These are phyloP conservation scores for Daldinia sp. DNA, from an alignment of 2,329 filamentous ascomycete species.

Conservation along the genomic window DNA sequence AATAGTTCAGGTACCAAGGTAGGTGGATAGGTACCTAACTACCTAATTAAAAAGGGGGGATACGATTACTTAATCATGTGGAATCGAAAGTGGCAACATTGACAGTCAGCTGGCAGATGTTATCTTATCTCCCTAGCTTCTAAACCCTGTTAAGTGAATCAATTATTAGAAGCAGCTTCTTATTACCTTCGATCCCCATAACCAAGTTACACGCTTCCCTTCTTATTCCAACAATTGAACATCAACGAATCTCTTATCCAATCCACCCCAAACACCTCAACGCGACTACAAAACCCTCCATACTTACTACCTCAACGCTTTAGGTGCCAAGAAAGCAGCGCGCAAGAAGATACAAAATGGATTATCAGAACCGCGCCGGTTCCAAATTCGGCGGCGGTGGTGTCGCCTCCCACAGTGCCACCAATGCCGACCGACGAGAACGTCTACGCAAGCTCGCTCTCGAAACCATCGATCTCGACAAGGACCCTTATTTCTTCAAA, in stretches of 20 bases:
- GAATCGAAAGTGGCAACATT: neutral
- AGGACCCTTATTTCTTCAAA: slow-evolving; percentile 99
- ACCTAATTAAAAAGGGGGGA: slow-evolving; percentile 14
- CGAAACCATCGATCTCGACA: slow-evolving; percentile 98
- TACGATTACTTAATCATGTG: slow-evolving; percentile 21
- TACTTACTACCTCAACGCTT: neutral
- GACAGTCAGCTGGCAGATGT: neutral
- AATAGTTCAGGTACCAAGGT: no score
- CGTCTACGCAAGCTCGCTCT: slow-evolving; percentile 97
- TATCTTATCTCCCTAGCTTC: slow-evolving; percentile 28
- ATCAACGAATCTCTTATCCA: neutral
- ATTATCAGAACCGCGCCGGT: slow-evolving; percentile 89
- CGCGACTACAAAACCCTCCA: neutral
- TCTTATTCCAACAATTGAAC: slow-evolving; percentile 1
- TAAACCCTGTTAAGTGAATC: neutral
- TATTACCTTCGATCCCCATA: neutral
- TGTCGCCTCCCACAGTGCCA: slow-evolving; percentile 90
- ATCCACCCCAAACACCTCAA: neutral
- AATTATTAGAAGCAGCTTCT: slow-evolving; percentile 5
- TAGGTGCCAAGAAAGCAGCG: neutral
- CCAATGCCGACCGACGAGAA: slow-evolving; percentile 96
- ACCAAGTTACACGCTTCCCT: slow-evolving; percentile 1
- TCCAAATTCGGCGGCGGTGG: slow-evolving; percentile 98
- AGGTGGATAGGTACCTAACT: no score
- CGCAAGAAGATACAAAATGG: slow-evolving; percentile 56